Conservation (phyloP, 495 filamentous ascomycete genomes). For the Trichoderma virens region DNA sequence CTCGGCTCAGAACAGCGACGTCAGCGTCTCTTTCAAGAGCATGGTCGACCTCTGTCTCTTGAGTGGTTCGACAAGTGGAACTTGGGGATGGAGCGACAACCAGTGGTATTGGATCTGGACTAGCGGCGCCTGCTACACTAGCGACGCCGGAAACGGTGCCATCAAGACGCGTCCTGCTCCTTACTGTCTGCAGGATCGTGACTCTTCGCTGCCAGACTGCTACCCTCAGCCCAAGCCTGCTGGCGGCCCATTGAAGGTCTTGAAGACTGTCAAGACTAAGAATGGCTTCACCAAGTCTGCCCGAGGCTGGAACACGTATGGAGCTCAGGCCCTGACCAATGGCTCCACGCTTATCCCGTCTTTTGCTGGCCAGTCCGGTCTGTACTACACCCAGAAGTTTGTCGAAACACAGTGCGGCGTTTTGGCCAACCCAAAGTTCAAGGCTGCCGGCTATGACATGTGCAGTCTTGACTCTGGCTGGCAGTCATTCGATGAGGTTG, state of each 20-base stretch:
- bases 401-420: slow-evolving; percentile 18
- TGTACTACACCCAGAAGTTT: slow-evolving; percentile 18
- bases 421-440: slow-evolving; percentile 15
- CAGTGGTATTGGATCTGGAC: slow-evolving; percentile 16
- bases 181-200: slow-evolving; percentile 13
- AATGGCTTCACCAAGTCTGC: slow-evolving; percentile 5
- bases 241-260: slow-evolving; percentile 11
- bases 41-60: slow-evolving; percentile 15
- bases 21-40: slow-evolving; percentile 12
- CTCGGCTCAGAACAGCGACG: slow-evolving; percentile 12
- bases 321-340: slow-evolving; percentile 9
- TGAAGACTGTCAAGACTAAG: slow-evolving; percentile 11
- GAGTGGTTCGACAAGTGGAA: slow-evolving; percentile 13
- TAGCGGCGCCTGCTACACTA: slow-evolving; percentile 10
- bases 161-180: slow-evolving; percentile 10
- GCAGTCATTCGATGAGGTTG: slow-evolving; percentile 19
- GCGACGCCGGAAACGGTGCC: background rate
- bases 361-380: slow-evolving; percentile 13
- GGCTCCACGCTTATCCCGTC: slow-evolving; percentile 11
- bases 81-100: slow-evolving; percentile 13
- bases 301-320: slow-evolving; percentile 9
- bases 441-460: slow-evolving; percentile 18
- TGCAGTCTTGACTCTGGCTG: slow-evolving; percentile 25
- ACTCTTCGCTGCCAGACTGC: slow-evolving; percentile 13
- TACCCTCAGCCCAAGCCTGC: slow-evolving; percentile 11